phyloP scores from a whole-genome alignment of 495 filamentous ascomycete genomes.

The Mycothermus thermophilus region DNA sequence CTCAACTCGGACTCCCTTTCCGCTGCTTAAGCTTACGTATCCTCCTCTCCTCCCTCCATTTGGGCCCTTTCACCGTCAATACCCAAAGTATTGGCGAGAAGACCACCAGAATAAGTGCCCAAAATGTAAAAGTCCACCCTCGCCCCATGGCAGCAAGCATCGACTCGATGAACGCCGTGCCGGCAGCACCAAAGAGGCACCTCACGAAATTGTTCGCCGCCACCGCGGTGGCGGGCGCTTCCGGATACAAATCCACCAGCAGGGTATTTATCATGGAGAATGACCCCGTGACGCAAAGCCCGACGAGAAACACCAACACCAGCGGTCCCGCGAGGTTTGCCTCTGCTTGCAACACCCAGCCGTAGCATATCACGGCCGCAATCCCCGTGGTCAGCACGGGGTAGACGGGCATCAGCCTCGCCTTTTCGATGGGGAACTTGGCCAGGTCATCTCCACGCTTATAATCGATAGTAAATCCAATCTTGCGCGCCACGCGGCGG shows the following conservation, averaged over 20 bases:
- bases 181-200: conserved; percentile 30
- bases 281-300: conserved; percentile 37
- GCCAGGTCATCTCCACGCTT: conserved; percentile 38
- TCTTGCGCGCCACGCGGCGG: conserved; percentile 32
- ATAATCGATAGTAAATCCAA: conserved; percentile 35
- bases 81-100: conserved; percentile 27
- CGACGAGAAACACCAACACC: conserved; percentile 42
- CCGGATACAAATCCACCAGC: conserved; percentile 33
- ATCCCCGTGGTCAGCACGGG: conserved; percentile 32
- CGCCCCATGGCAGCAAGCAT: conserved; percentile 30
- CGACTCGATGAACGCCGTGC: conserved; percentile 28
- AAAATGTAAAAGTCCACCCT: conserved; percentile 36
- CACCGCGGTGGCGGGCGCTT: conserved; percentile 32
- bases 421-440: conserved; percentile 51
- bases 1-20: not conserved
- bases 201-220: conserved; percentile 36
- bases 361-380: conserved; percentile 36
- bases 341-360: conserved; percentile 40
- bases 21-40: conserved; percentile 11
- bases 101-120: conserved; percentile 24
- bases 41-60: conserved; percentile 28
- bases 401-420: conserved; percentile 42
- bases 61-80: conserved; percentile 24
- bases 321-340: conserved; percentile 37
- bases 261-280: conserved; percentile 38